Base-by-base conservation (phyloP, 2,329 filamentous ascomycete genomes). In the Hymenotorrendiella dingleyae region DNA sequence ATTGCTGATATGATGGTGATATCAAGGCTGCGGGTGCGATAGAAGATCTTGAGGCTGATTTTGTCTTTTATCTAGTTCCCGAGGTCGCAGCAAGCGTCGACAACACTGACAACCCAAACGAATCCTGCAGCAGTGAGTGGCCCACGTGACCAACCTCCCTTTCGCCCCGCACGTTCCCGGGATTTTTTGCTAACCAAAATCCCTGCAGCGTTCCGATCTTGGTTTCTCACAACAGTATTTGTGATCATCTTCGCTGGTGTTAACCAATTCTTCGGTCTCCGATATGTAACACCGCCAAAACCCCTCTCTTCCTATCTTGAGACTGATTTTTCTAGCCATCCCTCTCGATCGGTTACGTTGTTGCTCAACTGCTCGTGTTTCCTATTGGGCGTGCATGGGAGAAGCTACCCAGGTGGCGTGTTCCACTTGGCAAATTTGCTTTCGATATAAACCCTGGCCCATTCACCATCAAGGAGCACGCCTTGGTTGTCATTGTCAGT, bases 381-480 rank as follows among this genome's bases (percentile, higher is more conserved):
- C 49, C 49, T 19, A 69, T 82, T 35, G 79, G 80, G 5, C 73
- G 77, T 38, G 69, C 66, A 10, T 83, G 79, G 78, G 76, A 77
- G 14, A 48, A 39, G 23, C 46, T 51, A 16, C 48, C 48, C 20
- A 43, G 46, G 5, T 51, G 46, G 46, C 41, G 46, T 42, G 40
- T 51, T 4, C 46, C 46, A 10, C 23, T 51, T 12, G 46, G 48
- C 64, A 54, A 40, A 76, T 79, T 69, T 5, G 62, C 55, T 14
- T 82, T 1, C 68, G 70, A 67, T 23, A 62, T 82, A 19, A 84
- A 83, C 43, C 78, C 80, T 0, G 78, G 80, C 0, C 78, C 79
- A 0, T 84, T 84, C 62, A 83, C 80, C 54, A 70, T 80, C 58
- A 84, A 84, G 61, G 80, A 84, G 56, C 80, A 84, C 57, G 64